Base-by-base conservation (phyloP, 2,329 filamentous ascomycete genomes). In the Beauveria australis region DNA sequence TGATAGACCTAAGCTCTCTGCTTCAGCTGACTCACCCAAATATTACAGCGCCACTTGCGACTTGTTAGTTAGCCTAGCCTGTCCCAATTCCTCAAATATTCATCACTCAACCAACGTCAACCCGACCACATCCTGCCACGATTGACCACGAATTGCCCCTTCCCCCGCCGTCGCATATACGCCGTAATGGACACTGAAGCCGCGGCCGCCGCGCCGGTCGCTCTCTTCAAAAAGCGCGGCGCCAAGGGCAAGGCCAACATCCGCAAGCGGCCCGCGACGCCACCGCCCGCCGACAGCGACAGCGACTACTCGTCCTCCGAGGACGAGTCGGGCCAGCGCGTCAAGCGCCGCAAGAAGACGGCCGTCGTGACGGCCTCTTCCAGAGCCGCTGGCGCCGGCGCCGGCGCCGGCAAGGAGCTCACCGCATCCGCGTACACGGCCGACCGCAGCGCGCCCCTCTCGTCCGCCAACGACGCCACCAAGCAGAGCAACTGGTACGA, bases 401-500 rank as follows among this genome's bases (percentile, higher is more conserved):
- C 40, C 18, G 24, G 6, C 22, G 16, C 41, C 30, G 9, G 26
- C 44, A 65, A 64, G 30, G 78, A 82, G 30, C 72, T 79, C 26
- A 74, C 76, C 16, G 75, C 83, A 62, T 81, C 83, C 52, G 74
- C 81, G 64, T 83, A 82, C 73, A 73, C 80, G 57, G 83, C 87
- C 61, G 82, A 91, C 72, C 80, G 87, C 65, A 81, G 77, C 61
- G 74, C 84, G 26, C 79, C 80, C 64, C 85, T 91, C 67, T 79
- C 85, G 67, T 81, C 80, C 64, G 83, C 83, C 67, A 93, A 93
- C 72, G 92, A 97, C 71, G 93, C 94, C 22, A 97, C 93, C 1
- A 96, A 95, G 69, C 83, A 87, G 48, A 88, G 83, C 60, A 90
- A 96, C 72, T 97, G 92, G 92, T 94, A 89, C 74, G 92, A 96